Percentiles rank a stretch among this genome's conserved stretches.
phyloP scores from a whole-genome alignment of 306 rosid species.

The Comarum palustre region DNA sequence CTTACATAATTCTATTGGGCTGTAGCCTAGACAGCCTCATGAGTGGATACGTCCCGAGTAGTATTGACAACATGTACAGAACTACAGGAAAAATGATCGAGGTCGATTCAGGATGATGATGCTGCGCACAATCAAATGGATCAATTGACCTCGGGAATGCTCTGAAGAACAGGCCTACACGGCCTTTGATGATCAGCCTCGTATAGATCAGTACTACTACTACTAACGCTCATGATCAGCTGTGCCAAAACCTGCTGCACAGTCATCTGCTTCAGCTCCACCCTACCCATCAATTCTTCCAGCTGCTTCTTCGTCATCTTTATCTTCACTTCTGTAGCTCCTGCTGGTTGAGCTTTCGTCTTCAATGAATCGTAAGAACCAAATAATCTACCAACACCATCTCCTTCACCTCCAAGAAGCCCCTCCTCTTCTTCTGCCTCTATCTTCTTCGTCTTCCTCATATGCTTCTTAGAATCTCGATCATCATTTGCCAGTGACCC shows the following conservation, averaged over 20 bases:
- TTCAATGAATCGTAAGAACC: background rate
- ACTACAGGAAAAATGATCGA: background rate
- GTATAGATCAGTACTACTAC: constrained; percentile 25
- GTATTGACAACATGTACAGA: background rate
- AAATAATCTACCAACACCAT: background rate
- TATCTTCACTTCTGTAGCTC: constrained; percentile 54
- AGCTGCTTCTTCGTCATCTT: constrained; percentile 75
- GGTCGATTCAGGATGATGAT: background rate
- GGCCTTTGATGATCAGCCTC: constrained; percentile 41
- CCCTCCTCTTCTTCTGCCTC: background rate
- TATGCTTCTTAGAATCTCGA: background rate
- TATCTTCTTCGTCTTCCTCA: background rate
- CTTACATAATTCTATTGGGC: too few species aligned
- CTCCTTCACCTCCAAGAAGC: background rate
- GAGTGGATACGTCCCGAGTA: too few species aligned
- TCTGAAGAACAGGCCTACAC: constrained; percentile 73
- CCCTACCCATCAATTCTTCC: constrained; percentile 49
- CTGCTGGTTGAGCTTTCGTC: background rate
- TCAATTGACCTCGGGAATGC: constrained; percentile 64
- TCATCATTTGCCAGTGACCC: constrained; percentile 16
- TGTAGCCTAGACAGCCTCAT: too few species aligned
- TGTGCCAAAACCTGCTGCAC: constrained; percentile 54
- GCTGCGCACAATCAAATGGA: constrained; percentile 21
- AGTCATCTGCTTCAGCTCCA: constrained; percentile 47
- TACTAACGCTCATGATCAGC: constrained; percentile 27